Evolutionary conservation across 192 early-diverging fungal genomes (phyloP), one percentile per base, ranked within the genome.

Genomic region (Coemansia furcata): DNA sequence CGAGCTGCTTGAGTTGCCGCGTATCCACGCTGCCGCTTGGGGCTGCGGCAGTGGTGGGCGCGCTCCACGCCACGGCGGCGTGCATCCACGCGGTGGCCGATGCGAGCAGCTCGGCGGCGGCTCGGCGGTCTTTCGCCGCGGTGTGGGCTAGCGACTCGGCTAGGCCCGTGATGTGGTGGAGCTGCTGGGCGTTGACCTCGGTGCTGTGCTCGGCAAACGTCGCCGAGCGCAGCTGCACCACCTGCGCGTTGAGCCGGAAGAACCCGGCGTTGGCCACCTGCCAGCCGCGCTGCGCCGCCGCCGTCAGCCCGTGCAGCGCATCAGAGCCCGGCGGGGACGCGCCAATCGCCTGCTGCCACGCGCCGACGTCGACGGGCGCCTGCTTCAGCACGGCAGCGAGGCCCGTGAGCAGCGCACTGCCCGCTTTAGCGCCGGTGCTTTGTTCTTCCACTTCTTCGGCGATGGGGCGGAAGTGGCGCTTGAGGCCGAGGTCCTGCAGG

Each of bases 401-500:
- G 3, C 76, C 76, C 9, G 43, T 50, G 19, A 65, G 64, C 12
- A 42, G 38, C 15, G 40, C 40, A 26, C 23, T 26, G 40, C 32
- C 57, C 3, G 30, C 23, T 17, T 60, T 54, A 6, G 47, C 46
- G 0, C 8, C 35, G 7, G 21, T 26, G 23, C 23, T 26, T 26
- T 26, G 52, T 2, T 19, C 54, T 3, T 29, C 21, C 0, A 30
- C 54, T 0, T 37, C 54, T 0, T 37, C 62, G 14, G 46, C 55
- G 4, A 49, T 23, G 0, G 70, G 39, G 6, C 65, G 52, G 67
- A 66, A 71, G 26, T 72, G 65, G 14, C 75, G 80, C 52, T 72
- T 73, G 7, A 83, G 71, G 0, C 80, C 80, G 14, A 83, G 29
- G 6, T 78, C 72, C 54, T 78, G 72, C 72, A 83, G 32, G 1